Evolutionary conservation across 768 basidiomycete genomes (phyloP).

Genomic region (Infundibulicybe gibba): DNA sequence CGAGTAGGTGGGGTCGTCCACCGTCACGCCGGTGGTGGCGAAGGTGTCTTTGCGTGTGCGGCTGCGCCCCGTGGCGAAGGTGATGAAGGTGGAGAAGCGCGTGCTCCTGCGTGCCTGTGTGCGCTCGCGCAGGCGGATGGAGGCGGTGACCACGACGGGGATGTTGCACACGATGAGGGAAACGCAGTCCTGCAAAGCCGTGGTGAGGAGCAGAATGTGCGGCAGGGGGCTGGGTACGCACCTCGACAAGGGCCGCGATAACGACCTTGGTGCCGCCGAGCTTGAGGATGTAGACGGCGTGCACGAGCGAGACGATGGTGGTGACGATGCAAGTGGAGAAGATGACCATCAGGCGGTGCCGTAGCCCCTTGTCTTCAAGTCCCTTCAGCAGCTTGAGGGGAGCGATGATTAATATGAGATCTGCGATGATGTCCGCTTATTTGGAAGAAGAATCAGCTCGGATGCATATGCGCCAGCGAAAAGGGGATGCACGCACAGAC

Average conservation of each 20-base stretch:
- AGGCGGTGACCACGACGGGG: conserved; percentile 31
- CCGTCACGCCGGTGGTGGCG: neutral
- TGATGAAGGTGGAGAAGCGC: neutral
- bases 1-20: no score
- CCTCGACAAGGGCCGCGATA: conserved; percentile 42
- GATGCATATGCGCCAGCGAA: neutral
- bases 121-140: conserved; percentile 13
- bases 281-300: conserved; percentile 36
- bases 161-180: conserved; percentile 37
- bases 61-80: neutral
- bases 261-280: conserved; percentile 23
- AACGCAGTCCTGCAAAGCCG: conserved; percentile 20
- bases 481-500: conserved; percentile 33
- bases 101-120: neutral
- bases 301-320: conserved; percentile 43
- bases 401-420: conserved; percentile 38
- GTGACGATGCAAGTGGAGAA: conserved; percentile 54
- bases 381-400: conserved; percentile 42
- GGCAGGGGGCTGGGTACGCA: conserved; percentile 8
- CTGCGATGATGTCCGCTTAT: conserved; percentile 29
- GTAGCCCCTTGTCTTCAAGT: conserved; percentile 33
- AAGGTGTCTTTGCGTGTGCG: neutral
- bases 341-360: conserved; percentile 40
- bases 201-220: neutral
- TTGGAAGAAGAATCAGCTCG: neutral